Evolutionary conservation across 768 basidiomycete species (phyloP), one percentile per base, ranked within the genome.

Genomic region (Russula vinacea): DNA sequence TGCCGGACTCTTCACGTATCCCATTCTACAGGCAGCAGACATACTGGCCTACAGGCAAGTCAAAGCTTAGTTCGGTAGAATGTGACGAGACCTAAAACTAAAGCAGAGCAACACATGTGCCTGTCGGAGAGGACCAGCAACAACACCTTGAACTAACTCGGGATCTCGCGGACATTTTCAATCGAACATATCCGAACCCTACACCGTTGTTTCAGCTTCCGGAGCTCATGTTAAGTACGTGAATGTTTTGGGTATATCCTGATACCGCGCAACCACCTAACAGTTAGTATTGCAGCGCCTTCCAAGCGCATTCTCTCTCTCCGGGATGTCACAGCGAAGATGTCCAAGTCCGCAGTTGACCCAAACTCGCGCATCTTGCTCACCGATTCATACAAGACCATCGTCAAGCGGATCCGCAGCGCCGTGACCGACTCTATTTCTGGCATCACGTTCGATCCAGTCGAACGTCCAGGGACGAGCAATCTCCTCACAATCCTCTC

Each of bases 91-190:
- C 33, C 33, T 33, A 33, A 51, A 22, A 40, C 16, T 13, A 11
- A 9, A 8, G 1, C 67, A 93, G 94, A 69, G 84, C 94, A 2
- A 96, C 94, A 0, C 90, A 94, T 73, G 90, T 98, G 1, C 96
- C 96, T 0, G 95, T 98, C 5, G 96, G 96, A 29, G 94, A 98
- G 71, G 96, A 98, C n/a, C 73, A 98, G 72, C 84, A 85, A 24
- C 96, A 98, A 76, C 96, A 98, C 71, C 82, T 98, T 47, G 94
- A 97, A 70, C 84, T 98, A 0, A 82, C 83, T 19, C 85, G 93
- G 35, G 92, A 95, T 69, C 76, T 97, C 13, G 94, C 92, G 0
- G 84, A 90, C 19, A 77, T 76, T 9, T 96, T 96, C 78, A 98
- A 98, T 73, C 80, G 83, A 9, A 81, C 80, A 19, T 92, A 85